Conservation (phyloP, 2,329 filamentous ascomycete genomes). For the Grosmannia huntii region DNA sequence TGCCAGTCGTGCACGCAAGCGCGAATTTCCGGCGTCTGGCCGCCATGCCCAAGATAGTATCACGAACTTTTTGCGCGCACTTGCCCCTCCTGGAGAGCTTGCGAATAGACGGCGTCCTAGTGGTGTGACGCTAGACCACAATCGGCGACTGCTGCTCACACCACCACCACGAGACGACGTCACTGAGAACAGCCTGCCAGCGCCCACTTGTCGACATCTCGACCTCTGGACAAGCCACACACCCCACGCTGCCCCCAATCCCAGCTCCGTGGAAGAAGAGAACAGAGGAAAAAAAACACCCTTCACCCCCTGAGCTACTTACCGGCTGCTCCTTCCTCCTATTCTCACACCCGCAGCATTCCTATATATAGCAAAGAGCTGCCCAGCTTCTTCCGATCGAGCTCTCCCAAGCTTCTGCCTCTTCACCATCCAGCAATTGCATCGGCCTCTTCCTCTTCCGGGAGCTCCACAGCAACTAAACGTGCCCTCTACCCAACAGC, state of each 20-base stretch:
- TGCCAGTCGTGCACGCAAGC: not conserved
- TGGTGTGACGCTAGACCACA: conserved; percentile 1
- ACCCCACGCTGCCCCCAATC: not conserved
- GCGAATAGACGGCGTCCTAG: not conserved
- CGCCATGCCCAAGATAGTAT: not conserved
- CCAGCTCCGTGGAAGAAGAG: not conserved
- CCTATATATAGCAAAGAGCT: not conserved
- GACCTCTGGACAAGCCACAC: not conserved
- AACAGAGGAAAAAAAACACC: too few relatives aligned
- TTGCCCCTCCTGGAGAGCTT: not conserved
- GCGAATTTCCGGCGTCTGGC: not conserved
- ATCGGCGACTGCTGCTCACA: not conserved
- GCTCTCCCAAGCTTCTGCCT: not conserved
- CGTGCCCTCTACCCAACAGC: not conserved
- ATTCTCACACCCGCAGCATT: not conserved
- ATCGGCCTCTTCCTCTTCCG: not conserved
- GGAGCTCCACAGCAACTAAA: not conserved
- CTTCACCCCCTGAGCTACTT: not conserved
- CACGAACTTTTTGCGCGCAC: not conserved
- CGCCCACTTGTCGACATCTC: not conserved
- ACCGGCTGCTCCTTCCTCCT: not conserved
- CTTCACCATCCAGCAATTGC: not conserved
- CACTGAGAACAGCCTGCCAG: not conserved
- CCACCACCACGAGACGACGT: not conserved
- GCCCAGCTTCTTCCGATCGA: not conserved